phyloP scores from a whole-genome alignment of 345 rosid species.

The Eucalyptus pumila region DNA sequence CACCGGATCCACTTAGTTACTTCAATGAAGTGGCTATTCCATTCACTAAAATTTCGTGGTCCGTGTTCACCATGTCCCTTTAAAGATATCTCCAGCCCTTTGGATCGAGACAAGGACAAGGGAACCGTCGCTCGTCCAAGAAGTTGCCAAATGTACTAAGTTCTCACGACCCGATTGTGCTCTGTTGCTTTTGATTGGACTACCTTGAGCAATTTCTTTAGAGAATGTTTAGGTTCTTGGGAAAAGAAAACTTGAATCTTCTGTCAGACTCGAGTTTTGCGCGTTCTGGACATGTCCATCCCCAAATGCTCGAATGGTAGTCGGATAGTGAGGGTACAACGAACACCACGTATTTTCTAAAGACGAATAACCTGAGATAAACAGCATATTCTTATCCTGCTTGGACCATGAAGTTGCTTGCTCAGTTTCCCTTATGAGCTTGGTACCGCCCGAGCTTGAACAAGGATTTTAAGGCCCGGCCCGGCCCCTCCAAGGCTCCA shows the following conservation, averaged over 20 bases:
- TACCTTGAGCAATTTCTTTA: background rate
- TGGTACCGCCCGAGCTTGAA: background rate
- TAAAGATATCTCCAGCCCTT: background rate
- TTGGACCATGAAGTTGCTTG: background rate
- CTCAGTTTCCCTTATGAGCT: background rate
- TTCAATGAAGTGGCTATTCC: background rate
- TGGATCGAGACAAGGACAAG: background rate
- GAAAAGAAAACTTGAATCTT: background rate
- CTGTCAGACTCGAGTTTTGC: background rate
- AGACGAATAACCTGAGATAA: background rate
- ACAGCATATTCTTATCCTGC: background rate
- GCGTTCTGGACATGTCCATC: background rate
- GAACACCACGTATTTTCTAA: background rate
- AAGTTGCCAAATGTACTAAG: background rate
- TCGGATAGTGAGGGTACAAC: background rate
- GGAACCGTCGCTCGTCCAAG: background rate
- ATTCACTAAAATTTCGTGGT: background rate
- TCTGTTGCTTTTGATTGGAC: background rate
- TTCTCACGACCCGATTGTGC: background rate
- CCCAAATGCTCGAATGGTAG: background rate
- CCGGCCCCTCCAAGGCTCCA: background rate
- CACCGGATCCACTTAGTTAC: background rate
- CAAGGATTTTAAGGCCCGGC: background rate
- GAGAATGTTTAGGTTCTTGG: background rate
- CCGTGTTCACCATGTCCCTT: background rate